Conservation (phyloP, 2,329 filamentous ascomycete genomes). For the Aspergillus fumigatus region DNA sequence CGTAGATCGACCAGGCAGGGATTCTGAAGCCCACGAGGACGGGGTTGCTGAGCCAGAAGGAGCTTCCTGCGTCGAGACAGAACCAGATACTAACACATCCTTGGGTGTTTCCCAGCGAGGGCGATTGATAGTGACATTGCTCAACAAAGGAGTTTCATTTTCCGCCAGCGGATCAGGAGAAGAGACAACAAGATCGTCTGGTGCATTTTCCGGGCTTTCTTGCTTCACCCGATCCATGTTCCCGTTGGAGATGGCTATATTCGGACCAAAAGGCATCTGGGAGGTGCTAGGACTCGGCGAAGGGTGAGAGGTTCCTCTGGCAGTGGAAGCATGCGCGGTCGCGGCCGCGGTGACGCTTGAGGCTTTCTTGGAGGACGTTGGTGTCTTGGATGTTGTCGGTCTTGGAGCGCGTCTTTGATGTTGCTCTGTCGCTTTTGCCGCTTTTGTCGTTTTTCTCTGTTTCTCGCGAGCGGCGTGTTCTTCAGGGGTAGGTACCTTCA, state of each 20-base stretch:
- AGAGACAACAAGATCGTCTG: neutral
- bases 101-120: constrained; percentile 1
- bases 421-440: constrained; percentile 28
- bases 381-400: constrained; percentile 10
- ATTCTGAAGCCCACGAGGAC: constrained; percentile 24
- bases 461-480: constrained; percentile 53
- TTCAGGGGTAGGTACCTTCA: constrained; percentile 55
- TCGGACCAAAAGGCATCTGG: neutral
- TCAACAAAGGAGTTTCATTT: neutral
- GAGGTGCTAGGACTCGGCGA: constrained; percentile 8
- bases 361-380: constrained; percentile 30
- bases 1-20: constrained; percentile 13
- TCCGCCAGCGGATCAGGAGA: neutral
- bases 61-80: constrained; percentile 1
- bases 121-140: neutral
- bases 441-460: constrained; percentile 36
- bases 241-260: neutral
- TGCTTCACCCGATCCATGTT: neutral
- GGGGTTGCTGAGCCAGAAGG: constrained; percentile 8
- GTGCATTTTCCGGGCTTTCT: neutral
- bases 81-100: neutral
- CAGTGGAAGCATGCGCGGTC: constrained; percentile 3
- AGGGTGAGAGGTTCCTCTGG: constrained; percentile 7
- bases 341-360: constrained; percentile 12
- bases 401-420: constrained; percentile 32